These are phyloP conservation scores for Parsonsia alboflavescens DNA, from an alignment of 257 asterid species.

Conservation along the genomic window DNA sequence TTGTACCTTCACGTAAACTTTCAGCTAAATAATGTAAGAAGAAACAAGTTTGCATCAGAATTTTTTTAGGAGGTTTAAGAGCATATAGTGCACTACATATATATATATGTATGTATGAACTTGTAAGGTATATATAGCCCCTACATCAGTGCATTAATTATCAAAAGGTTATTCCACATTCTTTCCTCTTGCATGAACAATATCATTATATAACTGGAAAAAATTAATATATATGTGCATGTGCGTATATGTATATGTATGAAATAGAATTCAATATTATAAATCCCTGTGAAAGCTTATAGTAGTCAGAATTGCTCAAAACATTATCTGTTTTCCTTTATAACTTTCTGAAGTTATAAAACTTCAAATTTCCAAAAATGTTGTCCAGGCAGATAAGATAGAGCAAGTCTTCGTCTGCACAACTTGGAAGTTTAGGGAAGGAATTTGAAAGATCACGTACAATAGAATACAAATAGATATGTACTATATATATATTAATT, in stretches of 20 bases:
- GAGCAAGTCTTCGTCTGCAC: background rate
- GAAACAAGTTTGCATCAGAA: conserved; percentile 9
- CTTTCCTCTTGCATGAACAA: background rate
- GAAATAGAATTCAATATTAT: background rate
- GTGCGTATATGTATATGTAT: no score
- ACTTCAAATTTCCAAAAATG: background rate
- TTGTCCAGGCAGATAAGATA: background rate
- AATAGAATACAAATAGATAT: background rate
- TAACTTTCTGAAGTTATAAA: background rate
- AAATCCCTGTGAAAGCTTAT: no score
- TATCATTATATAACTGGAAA: background rate
- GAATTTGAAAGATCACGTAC: background rate
- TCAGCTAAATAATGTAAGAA: background rate
- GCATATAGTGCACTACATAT: no score
- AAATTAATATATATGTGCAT: no score
- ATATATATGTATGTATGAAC: no score
- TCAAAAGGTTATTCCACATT: background rate
- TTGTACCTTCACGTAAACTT: background rate
- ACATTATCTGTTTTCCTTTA: background rate
- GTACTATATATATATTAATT: no score
- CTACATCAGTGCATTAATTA: background rate
- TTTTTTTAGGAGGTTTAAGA: background rate
- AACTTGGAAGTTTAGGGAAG: background rate
- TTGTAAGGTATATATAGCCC: background rate
- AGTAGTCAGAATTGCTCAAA: background rate